phyloP scores from a whole-genome alignment of 805 yeast species.

The Starmera dryadoides region DNA sequence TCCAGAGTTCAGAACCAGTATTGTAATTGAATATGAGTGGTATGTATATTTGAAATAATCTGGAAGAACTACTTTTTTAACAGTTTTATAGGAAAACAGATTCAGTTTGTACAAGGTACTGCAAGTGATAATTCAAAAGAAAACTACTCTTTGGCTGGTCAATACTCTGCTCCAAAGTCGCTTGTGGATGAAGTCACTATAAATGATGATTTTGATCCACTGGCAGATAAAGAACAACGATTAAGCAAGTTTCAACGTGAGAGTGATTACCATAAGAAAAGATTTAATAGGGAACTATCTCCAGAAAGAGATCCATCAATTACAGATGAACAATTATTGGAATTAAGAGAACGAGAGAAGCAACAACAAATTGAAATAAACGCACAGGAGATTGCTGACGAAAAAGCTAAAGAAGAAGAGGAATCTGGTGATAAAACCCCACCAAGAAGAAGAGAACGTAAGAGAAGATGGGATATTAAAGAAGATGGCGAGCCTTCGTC shows the following conservation, averaged over 20 bases:
- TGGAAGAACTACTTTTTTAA: no score
- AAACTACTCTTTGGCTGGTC: constrained; percentile 25
- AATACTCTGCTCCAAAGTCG: constrained; percentile 31
- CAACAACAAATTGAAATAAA: constrained; percentile 24
- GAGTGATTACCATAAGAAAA: constrained; percentile 39
- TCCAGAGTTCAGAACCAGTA: not conserved
- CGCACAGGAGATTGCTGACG: not conserved
- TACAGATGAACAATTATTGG: constrained; percentile 36
- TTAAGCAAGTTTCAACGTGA: constrained; percentile 30
- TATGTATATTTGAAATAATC: no score
- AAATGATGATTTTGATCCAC: constrained; percentile 23
- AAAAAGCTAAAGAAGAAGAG: constrained; percentile 1
- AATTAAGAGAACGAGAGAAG: constrained; percentile 31
- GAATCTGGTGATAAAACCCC: constrained; percentile 20
- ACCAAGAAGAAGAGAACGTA: constrained; percentile 17
- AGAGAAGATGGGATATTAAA: constrained; percentile 20
- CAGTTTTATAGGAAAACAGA: not conserved
- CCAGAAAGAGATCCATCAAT: constrained; percentile 23
- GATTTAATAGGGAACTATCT: constrained; percentile 23
- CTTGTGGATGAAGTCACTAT: constrained; percentile 19
- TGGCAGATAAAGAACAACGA: constrained; percentile 17
- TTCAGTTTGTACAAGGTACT: not conserved
- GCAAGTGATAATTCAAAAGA: not conserved
- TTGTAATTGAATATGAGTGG: not conserved
- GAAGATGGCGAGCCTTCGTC: constrained; percentile 17